These are phyloP conservation scores for Aspergillaceae sp. DNA, from an alignment of 2,329 filamentous ascomycete genomes.

Conservation along the genomic window DNA sequence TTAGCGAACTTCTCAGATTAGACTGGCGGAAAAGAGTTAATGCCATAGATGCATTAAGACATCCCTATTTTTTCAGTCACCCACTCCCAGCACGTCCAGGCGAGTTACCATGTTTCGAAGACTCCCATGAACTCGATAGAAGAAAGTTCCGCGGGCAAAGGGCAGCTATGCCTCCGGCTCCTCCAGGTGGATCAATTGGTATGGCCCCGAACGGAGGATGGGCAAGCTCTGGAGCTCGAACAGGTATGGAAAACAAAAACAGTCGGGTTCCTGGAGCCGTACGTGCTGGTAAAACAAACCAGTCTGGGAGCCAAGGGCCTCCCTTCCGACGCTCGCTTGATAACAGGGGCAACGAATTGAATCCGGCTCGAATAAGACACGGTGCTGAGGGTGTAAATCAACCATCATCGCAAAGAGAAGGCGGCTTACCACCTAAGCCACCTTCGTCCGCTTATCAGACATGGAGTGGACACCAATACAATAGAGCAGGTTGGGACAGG, in stretches of 20 bases:
- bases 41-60: constrained; percentile 83
- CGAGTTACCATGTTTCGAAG: constrained; percentile 84
- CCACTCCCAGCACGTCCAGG: constrained; percentile 73
- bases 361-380: constrained; percentile 12
- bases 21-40: constrained; percentile 87
- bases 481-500: constrained; percentile 25
- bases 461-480: constrained; percentile 17
- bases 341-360: constrained; percentile 13
- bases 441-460: constrained; percentile 22
- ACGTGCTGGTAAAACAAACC: constrained; percentile 21
- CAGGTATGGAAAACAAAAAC: constrained; percentile 22
- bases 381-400: constrained; percentile 14
- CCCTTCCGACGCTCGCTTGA: constrained; percentile 18
- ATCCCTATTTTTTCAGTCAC: constrained; percentile 76
- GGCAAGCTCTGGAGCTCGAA: constrained; percentile 25
- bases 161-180: constrained; percentile 76
- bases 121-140: constrained; percentile 93
- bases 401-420: constrained; percentile 22
- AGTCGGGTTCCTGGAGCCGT: constrained; percentile 29
- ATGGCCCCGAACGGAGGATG: constrained; percentile 55
- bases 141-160: constrained; percentile 83
- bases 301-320: constrained; percentile 14
- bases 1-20: constrained; percentile 74
- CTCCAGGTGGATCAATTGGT: constrained; percentile 82
- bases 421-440: constrained; percentile 30